Evolutionary conservation across 441 rosid genomes (phyloP), one percentile per base, ranked within the genome.

Genomic region (Melastoma candidum): DNA sequence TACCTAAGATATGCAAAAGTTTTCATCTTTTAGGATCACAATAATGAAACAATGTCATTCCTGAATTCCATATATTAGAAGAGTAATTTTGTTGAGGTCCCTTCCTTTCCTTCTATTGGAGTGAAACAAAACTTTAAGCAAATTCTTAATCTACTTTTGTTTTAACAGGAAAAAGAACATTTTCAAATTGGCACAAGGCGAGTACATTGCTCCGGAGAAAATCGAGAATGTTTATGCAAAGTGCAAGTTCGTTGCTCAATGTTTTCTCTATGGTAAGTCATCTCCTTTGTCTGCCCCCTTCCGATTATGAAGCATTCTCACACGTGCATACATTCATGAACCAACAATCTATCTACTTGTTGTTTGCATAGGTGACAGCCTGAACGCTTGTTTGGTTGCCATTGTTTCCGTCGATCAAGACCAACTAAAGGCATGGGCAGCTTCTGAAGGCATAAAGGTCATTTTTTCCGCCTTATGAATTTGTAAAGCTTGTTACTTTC

Each of bases 201-300:
- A 94, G 77, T 94, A 89, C 70, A 85, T 94, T 63, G 99, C 99
- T 63, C 97, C 99, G 0, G 99, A 94, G 79, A 94, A 90, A 76
- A 83, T 94, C 9, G 97, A 94, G 85, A 94, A 94, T 72, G 92
- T 87, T 25, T 87, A 87, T 67, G 85, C 95, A 22, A 94, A 90
- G 67, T 87, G 97, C 95, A 77, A 72, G 60, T 94, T 83, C 65
- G 63, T 83, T 29, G 77, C 69, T 51, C 97, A 94, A 47, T 83
- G 95, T 74, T 94, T 94, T 74, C 72, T 94, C 53, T 73, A 90
- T 63, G 99, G 99, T 85, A 76, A 70, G 74, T 57, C 57, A 47
- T 58, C 22, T 25, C 6, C 12, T 3, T 11, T 24, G 3, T 24
- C 57, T 59, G 51, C 63, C 54, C 49, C 22, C 22, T 17, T 17